A percentile compares a stretch with the other conserved stretches of the same genome.
These are phyloP conservation scores for Phytophthora pluvialis DNA, from an alignment of 352 stramenopile genomes.

Conservation along the genomic window DNA sequence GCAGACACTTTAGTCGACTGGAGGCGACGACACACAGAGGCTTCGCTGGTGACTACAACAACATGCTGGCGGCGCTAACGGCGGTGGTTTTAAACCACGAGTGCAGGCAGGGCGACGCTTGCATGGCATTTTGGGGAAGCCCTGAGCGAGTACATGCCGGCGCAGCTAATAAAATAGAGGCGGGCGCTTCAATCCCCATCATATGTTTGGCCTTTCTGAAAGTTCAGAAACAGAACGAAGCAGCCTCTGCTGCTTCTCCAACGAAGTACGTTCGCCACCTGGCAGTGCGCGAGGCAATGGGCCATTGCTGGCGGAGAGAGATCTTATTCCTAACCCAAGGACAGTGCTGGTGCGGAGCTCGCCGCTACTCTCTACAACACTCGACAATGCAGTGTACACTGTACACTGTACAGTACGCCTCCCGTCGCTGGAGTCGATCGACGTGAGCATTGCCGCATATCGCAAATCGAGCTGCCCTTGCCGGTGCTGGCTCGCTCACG, in stretches of 20 bases:
- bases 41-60: not conserved
- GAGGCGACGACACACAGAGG: too few relatives aligned
- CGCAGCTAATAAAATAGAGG: conserved; percentile 16
- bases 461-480: conserved; percentile 16
- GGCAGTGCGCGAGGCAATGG: not conserved
- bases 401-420: not conserved
- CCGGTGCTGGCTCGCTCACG: conserved; percentile 8
- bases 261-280: not conserved
- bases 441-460: conserved; percentile 14
- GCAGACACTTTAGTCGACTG: conserved; percentile 3
- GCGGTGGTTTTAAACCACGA: not conserved
- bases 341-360: too few relatives aligned
- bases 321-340: not conserved
- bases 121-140: not conserved
- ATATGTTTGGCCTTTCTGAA: conserved; percentile 9
- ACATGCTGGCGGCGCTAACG: too few relatives aligned
- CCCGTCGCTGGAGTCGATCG: not conserved
- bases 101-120: not conserved
- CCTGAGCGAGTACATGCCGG: conserved; percentile 13
- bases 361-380: too few relatives aligned
- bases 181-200: conserved; percentile 16
- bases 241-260: not conserved
- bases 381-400: too few relatives aligned
- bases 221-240: conserved; percentile 17
- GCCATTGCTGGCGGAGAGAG: not conserved